A percentile compares a stretch with the other conserved stretches of the same genome.
phyloP scores from a whole-genome alignment of 768 basidiomycete genomes.

The Russula earlei region DNA sequence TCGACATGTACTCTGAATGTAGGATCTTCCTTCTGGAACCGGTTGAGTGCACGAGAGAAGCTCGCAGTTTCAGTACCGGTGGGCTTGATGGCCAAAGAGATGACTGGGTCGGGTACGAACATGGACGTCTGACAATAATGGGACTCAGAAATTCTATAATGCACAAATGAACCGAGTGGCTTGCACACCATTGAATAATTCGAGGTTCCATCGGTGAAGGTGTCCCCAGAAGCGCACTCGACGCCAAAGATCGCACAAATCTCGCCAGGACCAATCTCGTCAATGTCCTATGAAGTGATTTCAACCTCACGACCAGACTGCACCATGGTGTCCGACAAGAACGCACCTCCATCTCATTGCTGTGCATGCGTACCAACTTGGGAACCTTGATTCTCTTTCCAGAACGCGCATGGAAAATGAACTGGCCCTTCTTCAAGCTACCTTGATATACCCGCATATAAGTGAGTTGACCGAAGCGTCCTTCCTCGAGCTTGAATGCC shows the following conservation, averaged over 20 bases:
- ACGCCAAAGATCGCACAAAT: constrained; percentile 99
- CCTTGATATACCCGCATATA: constrained; percentile 99
- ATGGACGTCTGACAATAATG: constrained; percentile 67
- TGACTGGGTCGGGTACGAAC: constrained; percentile 98
- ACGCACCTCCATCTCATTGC: constrained; percentile 95
- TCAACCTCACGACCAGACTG: not conserved
- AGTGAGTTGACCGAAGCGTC: constrained; percentile 91
- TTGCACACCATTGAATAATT: constrained; percentile 84
- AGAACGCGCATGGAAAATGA: constrained; percentile 86
- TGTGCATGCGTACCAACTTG: constrained; percentile 93
- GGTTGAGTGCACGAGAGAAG: constrained; percentile 92
- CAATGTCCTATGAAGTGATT: constrained; percentile 61
- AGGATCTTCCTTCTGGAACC: constrained; percentile 98
- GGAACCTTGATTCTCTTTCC: constrained; percentile 98
- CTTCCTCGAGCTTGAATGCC: constrained; percentile 98
- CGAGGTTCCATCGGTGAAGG: constrained; percentile 89
- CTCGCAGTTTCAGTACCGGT: constrained; percentile 89
- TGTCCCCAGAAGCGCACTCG: constrained; percentile 96
- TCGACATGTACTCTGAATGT: constrained; percentile 98
- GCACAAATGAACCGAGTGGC: not conserved
- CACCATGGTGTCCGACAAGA: not conserved
- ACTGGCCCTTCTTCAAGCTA: constrained; percentile 71
- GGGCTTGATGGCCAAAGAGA: constrained; percentile 89
- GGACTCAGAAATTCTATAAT: not conserved
- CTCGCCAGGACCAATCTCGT: constrained; percentile 90